phyloP scores from a whole-genome alignment of 345 rosid genomes.

The Lepidium sativum region DNA sequence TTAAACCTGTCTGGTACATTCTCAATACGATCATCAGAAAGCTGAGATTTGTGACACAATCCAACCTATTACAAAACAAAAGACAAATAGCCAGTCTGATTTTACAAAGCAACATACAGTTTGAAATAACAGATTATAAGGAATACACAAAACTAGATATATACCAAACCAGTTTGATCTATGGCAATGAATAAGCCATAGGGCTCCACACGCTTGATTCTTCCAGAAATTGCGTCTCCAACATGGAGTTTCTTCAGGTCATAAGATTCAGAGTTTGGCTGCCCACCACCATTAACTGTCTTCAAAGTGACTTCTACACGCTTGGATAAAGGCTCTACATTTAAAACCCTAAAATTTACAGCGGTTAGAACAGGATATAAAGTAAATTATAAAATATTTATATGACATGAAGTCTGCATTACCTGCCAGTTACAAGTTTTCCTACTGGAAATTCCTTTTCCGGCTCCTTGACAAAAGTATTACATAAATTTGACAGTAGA shows the following conservation, averaged over 20 bases:
- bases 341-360: conserved; percentile 52
- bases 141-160: conserved; percentile 8
- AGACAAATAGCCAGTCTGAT: background rate
- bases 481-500: conserved; percentile 66
- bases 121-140: background rate
- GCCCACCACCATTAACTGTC: conserved; percentile 31
- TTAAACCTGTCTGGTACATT: conserved; percentile 46
- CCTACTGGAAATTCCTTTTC: conserved; percentile 82
- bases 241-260: conserved; percentile 47
- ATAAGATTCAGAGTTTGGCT: conserved; percentile 38
- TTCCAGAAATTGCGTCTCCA: conserved; percentile 60
- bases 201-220: conserved; percentile 67
- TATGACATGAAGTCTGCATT: conserved; percentile 6
- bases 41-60: conserved; percentile 76
- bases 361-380: conserved; percentile 21
- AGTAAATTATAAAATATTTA: background rate
- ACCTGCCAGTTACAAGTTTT: conserved; percentile 85
- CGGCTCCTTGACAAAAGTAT: conserved; percentile 59
- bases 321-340: conserved; percentile 73
- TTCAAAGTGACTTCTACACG: conserved; percentile 87
- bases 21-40: conserved; percentile 55
- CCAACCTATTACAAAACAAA: conserved; percentile 59
- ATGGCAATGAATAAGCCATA: conserved; percentile 74
- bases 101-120: background rate
- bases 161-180: conserved; percentile 63